Evolutionary conservation across 2,329 filamentous ascomycete species (phyloP), one percentile per base, ranked within the genome.

Genomic region (Allantophomopsis cytisporea): DNA sequence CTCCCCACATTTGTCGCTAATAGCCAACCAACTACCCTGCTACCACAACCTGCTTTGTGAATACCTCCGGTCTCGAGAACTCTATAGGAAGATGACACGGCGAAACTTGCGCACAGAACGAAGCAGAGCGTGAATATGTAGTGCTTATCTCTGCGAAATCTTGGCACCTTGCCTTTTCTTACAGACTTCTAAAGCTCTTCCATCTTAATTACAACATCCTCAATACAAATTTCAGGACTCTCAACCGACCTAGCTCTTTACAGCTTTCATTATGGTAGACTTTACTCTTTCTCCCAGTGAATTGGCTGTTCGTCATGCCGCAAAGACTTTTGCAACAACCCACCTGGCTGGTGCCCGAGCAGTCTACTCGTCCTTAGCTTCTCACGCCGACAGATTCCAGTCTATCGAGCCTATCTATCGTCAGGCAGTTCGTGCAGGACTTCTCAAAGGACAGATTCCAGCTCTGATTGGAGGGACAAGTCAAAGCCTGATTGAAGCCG

Each of bases 371-470:
- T 45, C 39, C 37, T 43, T 46, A 12, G 31, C 43, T 14, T 44
- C 45, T 7, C 44, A 50, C 16, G 44, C 43, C 18, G 47, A 60
- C 30, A 62, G 67, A 13, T 73, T 73, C 49, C 60, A 62, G 38
- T 58, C 68, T 4, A 66, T 64, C 1, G 52, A 56, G 12, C 61
- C 66, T 0, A 58, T 68, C 37, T 73, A 72, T 41, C 54, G 52
- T 3, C 53, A 56, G 20, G 67, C 64, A 5, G 60, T 64, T 4
- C 43, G 52, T 5, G 59, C 56, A 2, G 68, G 68, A 1, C 45
- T 71, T 3, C 54, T 74, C 49, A 65, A 64, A 45, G 63, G 60
- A 8, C 62, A 70, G 40, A 54, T 74, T 7, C 58, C 68, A 2
- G 49, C 56, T 3, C 38, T 55, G 2, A 54, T 69, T 5, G 69